Conservation (phyloP, 495 filamentous ascomycete species). For the Penicillium canescens region DNA sequence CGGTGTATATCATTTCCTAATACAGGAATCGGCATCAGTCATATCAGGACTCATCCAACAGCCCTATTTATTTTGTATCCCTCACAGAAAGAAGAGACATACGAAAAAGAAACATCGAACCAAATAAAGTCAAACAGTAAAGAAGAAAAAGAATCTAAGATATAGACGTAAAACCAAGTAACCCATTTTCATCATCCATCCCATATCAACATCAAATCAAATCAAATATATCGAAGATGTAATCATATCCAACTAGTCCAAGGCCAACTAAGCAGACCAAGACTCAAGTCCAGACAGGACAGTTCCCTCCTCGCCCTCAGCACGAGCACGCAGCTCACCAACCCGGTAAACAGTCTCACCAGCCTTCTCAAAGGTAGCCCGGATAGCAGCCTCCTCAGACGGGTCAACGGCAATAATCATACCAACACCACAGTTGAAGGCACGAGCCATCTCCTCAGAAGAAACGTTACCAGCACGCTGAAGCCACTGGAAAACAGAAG, state of each 20-base stretch:
- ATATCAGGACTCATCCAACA: conserved; percentile 12
- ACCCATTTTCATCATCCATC: conserved; percentile 3
- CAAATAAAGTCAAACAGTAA: conserved; percentile 6
- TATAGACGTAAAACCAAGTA: background rate
- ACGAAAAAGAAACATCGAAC: conserved; percentile 13
- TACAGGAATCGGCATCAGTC: conserved; percentile 23
- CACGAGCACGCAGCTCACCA: conserved; percentile 61
- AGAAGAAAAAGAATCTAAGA: conserved; percentile 6
- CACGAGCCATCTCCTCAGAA: conserved; percentile 75
- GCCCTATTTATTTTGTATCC: conserved; percentile 14
- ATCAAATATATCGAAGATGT: background rate
- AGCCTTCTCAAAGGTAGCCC: conserved; percentile 51
- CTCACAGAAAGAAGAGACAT: conserved; percentile 11
- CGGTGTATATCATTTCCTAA: conserved; percentile 29
- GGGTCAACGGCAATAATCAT: conserved; percentile 80
- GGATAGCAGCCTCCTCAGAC: conserved; percentile 22
- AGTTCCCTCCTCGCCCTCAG: conserved; percentile 60
- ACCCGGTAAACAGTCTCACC: conserved; percentile 81
- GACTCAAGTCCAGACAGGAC: conserved; percentile 66
- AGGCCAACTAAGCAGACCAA: conserved; percentile 55
- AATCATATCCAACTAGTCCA: background rate
- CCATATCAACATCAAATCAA: conserved; percentile 9
- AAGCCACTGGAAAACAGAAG: conserved; percentile 81
- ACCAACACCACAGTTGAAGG: conserved; percentile 93
- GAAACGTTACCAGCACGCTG: conserved; percentile 73